phyloP scores from a whole-genome alignment of 495 filamentous ascomycete species.

The Recurvomyces mirabilis region DNA sequence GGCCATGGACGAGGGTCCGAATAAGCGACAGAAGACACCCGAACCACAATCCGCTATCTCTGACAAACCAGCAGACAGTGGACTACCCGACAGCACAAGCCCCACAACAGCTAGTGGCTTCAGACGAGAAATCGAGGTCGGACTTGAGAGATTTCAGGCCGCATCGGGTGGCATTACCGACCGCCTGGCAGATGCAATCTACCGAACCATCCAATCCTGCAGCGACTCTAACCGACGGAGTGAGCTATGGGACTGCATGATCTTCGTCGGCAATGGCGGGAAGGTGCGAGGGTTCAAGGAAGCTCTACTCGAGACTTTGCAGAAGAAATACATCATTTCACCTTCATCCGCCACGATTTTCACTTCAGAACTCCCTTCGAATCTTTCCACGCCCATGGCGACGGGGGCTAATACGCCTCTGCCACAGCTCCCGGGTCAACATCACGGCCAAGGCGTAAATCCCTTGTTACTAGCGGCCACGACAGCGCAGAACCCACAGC shows the following conservation, averaged over 20 bases:
- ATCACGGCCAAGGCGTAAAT: conserved; percentile 55
- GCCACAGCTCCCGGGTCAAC: conserved; percentile 38
- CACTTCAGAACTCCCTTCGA: conserved; percentile 86
- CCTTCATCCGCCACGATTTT: conserved; percentile 90
- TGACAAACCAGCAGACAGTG: conserved; percentile 19
- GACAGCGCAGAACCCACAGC: conserved; percentile 44
- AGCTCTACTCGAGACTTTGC: conserved; percentile 65
- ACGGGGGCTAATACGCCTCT: conserved; percentile 86
- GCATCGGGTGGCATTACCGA: conserved; percentile 64
- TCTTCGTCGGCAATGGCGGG: conserved; percentile 81
- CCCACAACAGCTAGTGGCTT: conserved; percentile 26
- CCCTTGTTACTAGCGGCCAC: conserved; percentile 89
- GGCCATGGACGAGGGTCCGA: conserved; percentile 32
- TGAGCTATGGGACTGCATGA: conserved; percentile 78
- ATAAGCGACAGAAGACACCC: conserved; percentile 33
- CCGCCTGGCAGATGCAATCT: conserved; percentile 67
- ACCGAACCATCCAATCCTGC: conserved; percentile 66
- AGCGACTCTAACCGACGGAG: conserved; percentile 67
- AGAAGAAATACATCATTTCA: conserved; percentile 74
- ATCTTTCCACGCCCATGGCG: conserved; percentile 75
- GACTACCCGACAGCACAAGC: conserved; percentile 22
- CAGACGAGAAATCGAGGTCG: conserved; percentile 70
- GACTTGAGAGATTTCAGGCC: conserved; percentile 76
- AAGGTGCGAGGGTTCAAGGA: conserved; percentile 79
- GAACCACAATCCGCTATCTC: conserved; percentile 22